Evolutionary conservation across 345 rosid species (phyloP), one percentile per base, ranked within the genome.

Genomic region (Salix caprea): DNA sequence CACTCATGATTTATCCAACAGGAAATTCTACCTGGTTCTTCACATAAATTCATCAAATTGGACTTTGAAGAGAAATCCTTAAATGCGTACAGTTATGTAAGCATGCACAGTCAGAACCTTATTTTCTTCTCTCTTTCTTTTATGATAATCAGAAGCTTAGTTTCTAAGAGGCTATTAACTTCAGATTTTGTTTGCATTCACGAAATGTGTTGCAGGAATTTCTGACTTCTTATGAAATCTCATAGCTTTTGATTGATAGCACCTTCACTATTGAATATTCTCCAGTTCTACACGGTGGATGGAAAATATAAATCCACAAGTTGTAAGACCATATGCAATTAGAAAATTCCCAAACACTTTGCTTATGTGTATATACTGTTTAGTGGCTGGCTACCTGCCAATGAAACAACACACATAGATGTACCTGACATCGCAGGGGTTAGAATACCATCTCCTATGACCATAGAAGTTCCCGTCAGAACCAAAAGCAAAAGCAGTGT

Each of bases 361-460:
- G 0, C 65, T 50, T 66, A 67, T 74, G 54, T 37, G 42, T 21
- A 21, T 54, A 54, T 7, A 61, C 34, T 73, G 65, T 36, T 18
- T 26, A 68, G 50, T 21, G 18, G 11, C 26, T 50, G 10, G 34
- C 58, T 62, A 65, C 32, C 7, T 34, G 70, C 54, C 66, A 40
- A 44, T 6, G 67, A 74, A 16, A 14, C 12, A 48, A 44, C 50
- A 46, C 37, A 61, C 37, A 79, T 67, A 21, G 44, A 75, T 54
- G 74, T 76, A 93, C 99, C 98, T 84, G 98, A 96, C 79, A 96
- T 92, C 70, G 98, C 98, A 19, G 98, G 99, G 26, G 99, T 96
- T 15, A 96, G 87, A 81, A 96, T 91, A 60, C 98, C 99, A 85
- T 96, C 98, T 52, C 98, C 99, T 71, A 96, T 90, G 70, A 96